Base-by-base conservation (phyloP, 805 yeast genomes). In the Yarrowia osloensis region DNA sequence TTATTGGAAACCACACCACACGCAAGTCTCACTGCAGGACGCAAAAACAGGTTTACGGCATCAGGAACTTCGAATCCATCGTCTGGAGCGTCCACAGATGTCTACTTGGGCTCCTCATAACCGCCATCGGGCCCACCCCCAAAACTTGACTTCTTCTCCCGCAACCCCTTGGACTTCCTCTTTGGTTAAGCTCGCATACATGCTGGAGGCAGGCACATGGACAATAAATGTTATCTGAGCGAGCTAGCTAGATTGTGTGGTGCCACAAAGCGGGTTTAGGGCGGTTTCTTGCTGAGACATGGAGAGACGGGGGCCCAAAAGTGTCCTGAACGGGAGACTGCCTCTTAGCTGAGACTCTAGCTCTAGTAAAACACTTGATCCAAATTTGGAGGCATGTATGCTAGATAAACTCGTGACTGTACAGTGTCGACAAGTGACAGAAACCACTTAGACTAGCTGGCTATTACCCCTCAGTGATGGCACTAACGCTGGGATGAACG, bases 151-250 rank as follows among this genome's bases (percentile, higher is more conserved):
- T 19, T 39, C 42, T 7, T 39, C 24, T 40, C 24, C 46, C 7
- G 11, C 37, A 4, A 28, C 37, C 54, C 37, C 54, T 49, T 49
- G 37, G 40, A 50, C 57, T 50, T 31, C 40, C 39, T 29, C 57
- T 50, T 31, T 31, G 57, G 40, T 50, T 50, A 50, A 50, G 15
- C 57, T 50, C 21, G 40, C 57, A 50, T 50, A 50, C 57, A 33
- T 50, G 40, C 2, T 50, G 57, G 57, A 50, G 40, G 57, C 57
- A 50, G 57, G 57, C 57, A 50, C 57, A 15, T 50, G 28, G 39
- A 3, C 57, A 31, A 31, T 31, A 42, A 42, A 42, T 39, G 40
- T 17, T 40, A n/a, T 37, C 42, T 40, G 15, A 11, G 13, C 44
- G 22, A 19, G 44, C 11, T 4, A 19, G 47, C 24, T 42, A 22